Percentiles rank a stretch among this genome's conserved stretches.
Conservation (phyloP, 2,329 filamentous ascomycete genomes). For the Fusarium subtropicale region DNA sequence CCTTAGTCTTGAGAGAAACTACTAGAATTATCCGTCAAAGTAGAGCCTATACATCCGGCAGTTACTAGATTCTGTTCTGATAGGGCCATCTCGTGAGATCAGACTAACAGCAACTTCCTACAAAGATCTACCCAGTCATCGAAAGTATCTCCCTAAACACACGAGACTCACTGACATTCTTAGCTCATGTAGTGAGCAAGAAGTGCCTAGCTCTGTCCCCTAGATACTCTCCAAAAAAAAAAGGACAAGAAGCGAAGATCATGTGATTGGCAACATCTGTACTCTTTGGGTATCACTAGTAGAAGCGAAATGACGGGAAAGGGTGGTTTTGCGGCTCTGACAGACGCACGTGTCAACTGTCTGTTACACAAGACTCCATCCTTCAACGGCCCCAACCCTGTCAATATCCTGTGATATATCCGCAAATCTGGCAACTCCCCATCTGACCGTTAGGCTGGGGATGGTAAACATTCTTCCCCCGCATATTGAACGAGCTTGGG, state of each 20-base stretch:
- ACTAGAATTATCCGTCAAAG: no score
- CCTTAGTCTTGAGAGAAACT: background rate
- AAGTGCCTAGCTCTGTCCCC: background rate
- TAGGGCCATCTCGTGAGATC: background rate
- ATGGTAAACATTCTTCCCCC: conserved; percentile 11
- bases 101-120: background rate
- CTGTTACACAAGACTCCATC: background rate
- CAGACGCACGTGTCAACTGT: background rate
- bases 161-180: background rate
- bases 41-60: background rate
- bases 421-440: conserved; percentile 9
- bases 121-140: background rate
- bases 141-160: background rate
- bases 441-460: background rate
- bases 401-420: background rate
- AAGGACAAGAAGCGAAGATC: background rate
- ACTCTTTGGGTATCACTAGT: background rate
- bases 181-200: background rate
- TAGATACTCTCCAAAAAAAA: background rate
- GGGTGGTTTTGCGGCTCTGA: conserved; percentile 14
- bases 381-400: background rate
- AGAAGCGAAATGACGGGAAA: conserved; percentile 2
- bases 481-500: conserved; percentile 15
- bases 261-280: background rate
- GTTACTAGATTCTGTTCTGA: no score